Base-by-base conservation (phyloP, 2,329 filamentous ascomycete species). In the Penicillium olsonii region DNA sequence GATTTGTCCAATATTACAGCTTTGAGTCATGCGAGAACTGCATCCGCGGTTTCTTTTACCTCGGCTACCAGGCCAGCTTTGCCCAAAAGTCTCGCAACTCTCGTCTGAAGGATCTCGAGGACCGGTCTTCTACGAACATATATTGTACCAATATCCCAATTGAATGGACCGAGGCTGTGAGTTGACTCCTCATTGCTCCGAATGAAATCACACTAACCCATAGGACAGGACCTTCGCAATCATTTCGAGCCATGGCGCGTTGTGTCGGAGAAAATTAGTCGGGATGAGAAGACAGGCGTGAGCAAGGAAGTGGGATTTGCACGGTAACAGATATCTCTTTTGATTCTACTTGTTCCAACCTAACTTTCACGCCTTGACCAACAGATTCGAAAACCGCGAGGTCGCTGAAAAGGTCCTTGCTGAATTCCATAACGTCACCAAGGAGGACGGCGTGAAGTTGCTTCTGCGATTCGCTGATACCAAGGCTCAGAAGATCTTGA, bases 81-180 rank as follows among this genome's bases (percentile, higher is more conserved):
- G 94, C 95, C 61, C 84, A 95, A 88, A 94, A 97, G 78, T 97
- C 92, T 17, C 96, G 97, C 76, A 99, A 99, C 73, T 92, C 92
- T 60, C 91, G 95, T 62, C 87, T 99, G 63, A 97, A 99, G 80
- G 92, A 94, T 38, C 89, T 97, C 66, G 88, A 92, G 48, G 92
- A 99, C 65, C 88, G 88, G 44, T 67, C 74, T 35, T 97, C 95
- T 39, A 97, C 94, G 57, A 99, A 99, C 69, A 83, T 99, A 56
- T 99, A 99, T 73, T 92, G 97, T 55, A 99, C 95, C 22, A 99
- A 97, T 73, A 82, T 99, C 37, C 94, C 94, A 29, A 92, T 92
- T 73, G 84, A 86, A 55, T 85, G 95, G 80, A 95, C 89, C 44
- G 95, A 99, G 77, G 85, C 90, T 62, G 91, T 92, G 72, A 68